Evolutionary conservation across 2,329 filamentous ascomycete species (phyloP).

Genomic region (Hymenoscyphus repandus): DNA sequence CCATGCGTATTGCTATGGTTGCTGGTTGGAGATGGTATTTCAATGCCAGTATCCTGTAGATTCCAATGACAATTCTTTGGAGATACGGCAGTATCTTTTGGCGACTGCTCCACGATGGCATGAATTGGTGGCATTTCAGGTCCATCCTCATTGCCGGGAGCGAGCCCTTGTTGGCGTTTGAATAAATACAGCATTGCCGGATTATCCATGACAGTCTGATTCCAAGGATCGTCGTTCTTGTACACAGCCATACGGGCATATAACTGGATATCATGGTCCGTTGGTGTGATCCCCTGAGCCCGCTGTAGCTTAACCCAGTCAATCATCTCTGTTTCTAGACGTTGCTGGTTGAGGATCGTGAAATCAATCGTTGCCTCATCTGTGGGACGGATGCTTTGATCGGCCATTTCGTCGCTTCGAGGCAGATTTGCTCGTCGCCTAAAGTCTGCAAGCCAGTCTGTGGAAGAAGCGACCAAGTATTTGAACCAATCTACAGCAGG

Average conservation of each 20-base stretch:
- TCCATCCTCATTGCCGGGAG: constrained; percentile 15
- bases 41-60: constrained; percentile 17
- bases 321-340: constrained; percentile 49
- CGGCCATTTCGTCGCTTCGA: constrained; percentile 49
- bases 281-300: constrained; percentile 41
- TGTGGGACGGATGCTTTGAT: constrained; percentile 43
- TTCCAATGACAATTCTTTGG: constrained; percentile 27
- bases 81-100: constrained; percentile 5
- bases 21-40: constrained; percentile 5
- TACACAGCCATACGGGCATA: constrained; percentile 58
- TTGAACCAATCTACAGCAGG: constrained; percentile 48
- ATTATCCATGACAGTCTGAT: constrained; percentile 57
- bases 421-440: constrained; percentile 52
- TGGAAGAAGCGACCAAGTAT: constrained; percentile 44
- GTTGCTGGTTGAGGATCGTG: constrained; percentile 51
- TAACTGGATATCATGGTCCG: constrained; percentile 49
- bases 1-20: background rate
- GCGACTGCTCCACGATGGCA: constrained; percentile 4
- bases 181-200: constrained; percentile 48
- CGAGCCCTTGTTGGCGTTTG: constrained; percentile 32
- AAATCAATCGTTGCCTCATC: constrained; percentile 53
- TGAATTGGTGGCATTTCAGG: constrained; percentile 17
- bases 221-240: constrained; percentile 58
- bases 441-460: constrained; percentile 52
- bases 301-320: constrained; percentile 45